These are phyloP conservation scores for Pinus taeda DNA, from an alignment of 75 land plant genomes.

Conservation along the genomic window DNA sequence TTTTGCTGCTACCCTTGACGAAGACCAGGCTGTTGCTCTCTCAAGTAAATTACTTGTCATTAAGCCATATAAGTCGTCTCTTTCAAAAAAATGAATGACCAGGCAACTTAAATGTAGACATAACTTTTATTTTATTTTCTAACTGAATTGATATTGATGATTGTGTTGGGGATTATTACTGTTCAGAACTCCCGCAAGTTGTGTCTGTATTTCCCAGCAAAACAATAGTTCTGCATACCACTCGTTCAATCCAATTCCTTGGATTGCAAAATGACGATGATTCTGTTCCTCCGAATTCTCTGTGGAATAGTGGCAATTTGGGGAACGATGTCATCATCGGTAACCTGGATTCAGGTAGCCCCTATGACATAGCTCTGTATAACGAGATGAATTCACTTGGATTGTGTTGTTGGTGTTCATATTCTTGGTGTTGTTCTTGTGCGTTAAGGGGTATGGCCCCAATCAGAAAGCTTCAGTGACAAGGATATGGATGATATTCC, in stretches of 20 bases:
- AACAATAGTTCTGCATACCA: conserved; percentile 31
- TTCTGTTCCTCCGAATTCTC: conserved; percentile 6
- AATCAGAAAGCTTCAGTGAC: conserved; percentile 30
- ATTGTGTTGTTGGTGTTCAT: too few relatives aligned
- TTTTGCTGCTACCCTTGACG: conserved; percentile 48
- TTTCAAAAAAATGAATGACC: background rate
- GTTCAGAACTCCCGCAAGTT: conserved; percentile 34
- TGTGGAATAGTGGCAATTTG: conserved; percentile 51
- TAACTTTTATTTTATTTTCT: background rate
- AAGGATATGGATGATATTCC: conserved; percentile 25
- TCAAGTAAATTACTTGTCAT: conserved; percentile 4
- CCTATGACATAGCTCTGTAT: background rate
- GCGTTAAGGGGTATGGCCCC: conserved; percentile 38
- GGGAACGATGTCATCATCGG: conserved; percentile 61
- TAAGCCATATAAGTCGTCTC: background rate
- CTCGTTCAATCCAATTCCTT: conserved; percentile 50
- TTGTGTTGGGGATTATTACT: background rate
- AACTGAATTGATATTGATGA: background rate
- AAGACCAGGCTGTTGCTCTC: conserved; percentile 25
- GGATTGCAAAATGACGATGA: conserved; percentile 30
- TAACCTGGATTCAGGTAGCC: conserved; percentile 41
- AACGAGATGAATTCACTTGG: background rate
- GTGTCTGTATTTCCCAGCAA: conserved; percentile 42
- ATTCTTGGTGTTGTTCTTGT: too few relatives aligned
- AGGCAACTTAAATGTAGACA: background rate